Evolutionary conservation across 1,284 basidiomycete genomes (phyloP).

Genomic region (Apiotrichum laibachii): DNA sequence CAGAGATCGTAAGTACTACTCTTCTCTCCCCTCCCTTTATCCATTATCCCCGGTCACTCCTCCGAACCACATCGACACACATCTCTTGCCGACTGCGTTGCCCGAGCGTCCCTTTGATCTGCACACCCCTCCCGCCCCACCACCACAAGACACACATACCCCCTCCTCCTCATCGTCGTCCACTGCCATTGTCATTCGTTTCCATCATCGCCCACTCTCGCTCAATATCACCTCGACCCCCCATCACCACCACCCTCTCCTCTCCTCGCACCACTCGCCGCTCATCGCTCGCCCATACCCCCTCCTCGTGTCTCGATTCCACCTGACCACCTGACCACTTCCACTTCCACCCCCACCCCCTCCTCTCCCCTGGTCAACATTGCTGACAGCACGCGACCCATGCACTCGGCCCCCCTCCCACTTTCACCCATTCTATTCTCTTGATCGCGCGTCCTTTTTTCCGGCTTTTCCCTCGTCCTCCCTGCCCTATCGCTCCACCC

Average conservation of each 20-base stretch:
- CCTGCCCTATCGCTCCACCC: not conserved
- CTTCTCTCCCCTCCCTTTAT: not conserved
- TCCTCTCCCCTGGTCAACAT: not conserved
- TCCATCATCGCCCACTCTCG: no score
- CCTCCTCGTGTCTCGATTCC: not conserved
- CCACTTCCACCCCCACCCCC: no score
- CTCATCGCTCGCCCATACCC: not conserved
- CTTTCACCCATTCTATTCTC: not conserved
- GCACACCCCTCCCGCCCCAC: no score
- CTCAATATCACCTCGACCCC: no score
- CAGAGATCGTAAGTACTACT: no score
- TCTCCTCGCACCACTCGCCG: not conserved
- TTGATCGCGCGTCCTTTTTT: not conserved
- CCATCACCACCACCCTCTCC: not conserved
- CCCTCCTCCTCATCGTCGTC: no score
- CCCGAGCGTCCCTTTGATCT: no score
- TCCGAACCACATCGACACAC: no score
- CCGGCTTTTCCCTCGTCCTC: not conserved
- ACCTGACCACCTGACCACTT: no score
- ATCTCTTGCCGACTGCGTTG: no score
- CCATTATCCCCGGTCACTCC: not conserved
- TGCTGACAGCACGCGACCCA: conserved; percentile 5
- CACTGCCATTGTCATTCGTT: no score
- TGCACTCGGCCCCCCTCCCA: not conserved
- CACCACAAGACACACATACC: no score